Conservation (phyloP, 2,329 filamentous ascomycete genomes). For the Rutstroemia sp. region DNA sequence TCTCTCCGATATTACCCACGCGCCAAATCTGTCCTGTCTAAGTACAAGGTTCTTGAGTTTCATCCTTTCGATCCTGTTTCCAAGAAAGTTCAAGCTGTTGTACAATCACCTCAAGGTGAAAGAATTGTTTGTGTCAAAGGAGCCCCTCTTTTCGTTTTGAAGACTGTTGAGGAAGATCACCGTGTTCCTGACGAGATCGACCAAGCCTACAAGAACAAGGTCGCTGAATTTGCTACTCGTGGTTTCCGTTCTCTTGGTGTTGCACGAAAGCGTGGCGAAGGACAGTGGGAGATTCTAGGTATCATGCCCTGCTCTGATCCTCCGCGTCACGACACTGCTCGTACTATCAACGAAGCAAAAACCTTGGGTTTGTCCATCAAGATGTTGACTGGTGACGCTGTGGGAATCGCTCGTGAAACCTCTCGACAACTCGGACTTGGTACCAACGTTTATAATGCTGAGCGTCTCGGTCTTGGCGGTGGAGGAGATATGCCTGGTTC, state of each 20-base stretch:
- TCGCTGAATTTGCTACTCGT: conserved; percentile 84
- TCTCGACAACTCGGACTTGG: conserved; percentile 86
- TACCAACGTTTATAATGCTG: conserved; percentile 90
- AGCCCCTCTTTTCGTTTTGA: conserved; percentile 79
- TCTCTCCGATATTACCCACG: conserved; percentile 73
- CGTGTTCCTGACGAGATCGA: conserved; percentile 69
- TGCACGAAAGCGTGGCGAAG: conserved; percentile 77
- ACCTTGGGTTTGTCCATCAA: conserved; percentile 82
- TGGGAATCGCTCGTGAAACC: conserved; percentile 87
- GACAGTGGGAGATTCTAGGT: conserved; percentile 83
- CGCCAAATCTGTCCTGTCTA: conserved; percentile 71
- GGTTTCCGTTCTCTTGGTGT: conserved; percentile 92
- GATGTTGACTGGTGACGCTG: conserved; percentile 93
- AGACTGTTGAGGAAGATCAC: conserved; percentile 81
- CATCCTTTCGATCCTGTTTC: conserved; percentile 86
- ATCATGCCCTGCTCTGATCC: conserved; percentile 95
- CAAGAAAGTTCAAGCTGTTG: conserved; percentile 82
- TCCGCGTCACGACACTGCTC: conserved; percentile 82
- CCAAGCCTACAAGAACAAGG: conserved; percentile 84
- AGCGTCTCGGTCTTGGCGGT: conserved; percentile 82
- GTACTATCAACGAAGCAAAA: conserved; percentile 87
- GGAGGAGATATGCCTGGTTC: conserved; percentile 90
- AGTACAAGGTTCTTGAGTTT: conserved; percentile 81
- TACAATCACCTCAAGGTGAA: conserved; percentile 77
- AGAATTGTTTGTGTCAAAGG: conserved; percentile 86